Conservation (phyloP, 1,139 yeast species). For the Diutina neorugosa region DNA sequence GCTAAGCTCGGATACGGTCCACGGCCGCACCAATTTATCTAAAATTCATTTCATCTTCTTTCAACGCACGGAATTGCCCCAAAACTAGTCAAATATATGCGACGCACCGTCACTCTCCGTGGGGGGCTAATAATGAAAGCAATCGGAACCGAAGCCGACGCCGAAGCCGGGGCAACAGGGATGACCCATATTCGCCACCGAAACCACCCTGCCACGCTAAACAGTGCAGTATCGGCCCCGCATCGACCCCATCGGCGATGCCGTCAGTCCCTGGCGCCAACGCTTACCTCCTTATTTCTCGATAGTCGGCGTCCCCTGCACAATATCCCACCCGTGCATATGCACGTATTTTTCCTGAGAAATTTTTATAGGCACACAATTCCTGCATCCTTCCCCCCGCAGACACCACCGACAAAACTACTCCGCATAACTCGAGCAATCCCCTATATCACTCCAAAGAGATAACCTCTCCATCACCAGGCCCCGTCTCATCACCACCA, state of each 20-base stretch:
- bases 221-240: background rate
- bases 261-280: background rate
- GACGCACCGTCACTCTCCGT: background rate
- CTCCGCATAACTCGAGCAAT: background rate
- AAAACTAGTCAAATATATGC: background rate
- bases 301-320: background rate
- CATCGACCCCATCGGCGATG: background rate
- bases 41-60: slow-evolving; percentile 2
- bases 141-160: background rate
- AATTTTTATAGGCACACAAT: background rate
- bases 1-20: background rate
- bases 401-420: background rate
- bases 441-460: background rate
- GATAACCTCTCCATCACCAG: background rate
- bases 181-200: background rate
- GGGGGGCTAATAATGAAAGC: background rate
- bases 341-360: background rate
- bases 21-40: background rate
- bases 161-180: background rate
- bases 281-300: background rate
- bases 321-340: background rate
- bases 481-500: background rate
- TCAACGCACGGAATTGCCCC: slow-evolving; percentile 3
- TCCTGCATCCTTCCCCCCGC: background rate
- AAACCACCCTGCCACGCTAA: too few species aligned